A percentile compares a stretch with the other conserved stretches of the same genome.
phyloP scores from a whole-genome alignment of 2,329 filamentous ascomycete species.

The Pseudocercospora fijiensis region DNA sequence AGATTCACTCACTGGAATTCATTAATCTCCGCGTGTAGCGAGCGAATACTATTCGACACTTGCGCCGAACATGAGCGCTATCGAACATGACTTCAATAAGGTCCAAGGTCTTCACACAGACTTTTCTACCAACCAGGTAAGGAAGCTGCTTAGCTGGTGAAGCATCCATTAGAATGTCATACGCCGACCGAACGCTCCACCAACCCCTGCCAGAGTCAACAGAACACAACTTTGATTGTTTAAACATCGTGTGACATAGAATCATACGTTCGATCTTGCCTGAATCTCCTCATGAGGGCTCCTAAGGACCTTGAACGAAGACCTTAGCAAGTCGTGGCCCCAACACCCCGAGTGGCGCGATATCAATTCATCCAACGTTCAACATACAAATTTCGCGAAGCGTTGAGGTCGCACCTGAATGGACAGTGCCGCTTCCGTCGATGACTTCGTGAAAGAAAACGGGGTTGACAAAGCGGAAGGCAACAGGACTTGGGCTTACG shows the following conservation, averaged over 20 bases:
- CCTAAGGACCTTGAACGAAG: background rate
- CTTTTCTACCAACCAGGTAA: background rate
- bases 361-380: background rate
- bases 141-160: background rate
- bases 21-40: background rate
- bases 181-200: background rate
- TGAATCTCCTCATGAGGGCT: background rate
- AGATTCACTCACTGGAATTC: conserved; percentile 2
- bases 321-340: background rate
- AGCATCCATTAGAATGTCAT: background rate
- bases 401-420: background rate
- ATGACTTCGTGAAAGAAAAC: background rate
- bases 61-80: background rate
- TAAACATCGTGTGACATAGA: background rate
- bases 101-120: background rate
- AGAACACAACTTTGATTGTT: background rate
- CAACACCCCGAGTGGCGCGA: background rate
- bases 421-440: conserved; percentile 2
- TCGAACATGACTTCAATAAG: background rate
- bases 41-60: background rate
- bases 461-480: background rate
- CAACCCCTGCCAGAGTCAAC: background rate
- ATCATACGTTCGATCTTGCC: background rate
- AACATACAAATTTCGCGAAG: background rate
- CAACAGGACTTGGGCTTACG: background rate